Evolutionary conservation across 2,329 filamentous ascomycete species (phyloP).

Genomic region (Diaporthe velutina): DNA sequence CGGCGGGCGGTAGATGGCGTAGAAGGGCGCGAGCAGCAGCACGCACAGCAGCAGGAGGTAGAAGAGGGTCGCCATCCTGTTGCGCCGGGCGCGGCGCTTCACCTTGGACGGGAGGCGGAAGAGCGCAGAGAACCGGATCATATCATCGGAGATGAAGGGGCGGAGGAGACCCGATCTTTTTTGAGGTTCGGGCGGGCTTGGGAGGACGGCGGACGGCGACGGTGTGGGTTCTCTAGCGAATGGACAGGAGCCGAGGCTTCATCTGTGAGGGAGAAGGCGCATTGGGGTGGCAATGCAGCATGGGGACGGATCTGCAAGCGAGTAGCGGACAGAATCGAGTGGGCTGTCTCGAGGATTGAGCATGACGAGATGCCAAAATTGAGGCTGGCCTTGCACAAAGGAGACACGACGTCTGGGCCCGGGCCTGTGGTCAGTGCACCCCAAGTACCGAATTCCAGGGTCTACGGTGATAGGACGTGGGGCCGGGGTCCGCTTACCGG

Average conservation of each 20-base stretch:
- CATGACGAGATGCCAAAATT: not conserved
- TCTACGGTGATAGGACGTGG: not conserved
- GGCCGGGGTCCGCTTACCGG: slow-evolving; percentile 8
- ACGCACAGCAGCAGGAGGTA: slow-evolving; percentile 54
- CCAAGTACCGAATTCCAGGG: slow-evolving; percentile 23
- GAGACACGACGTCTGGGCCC: not conserved
- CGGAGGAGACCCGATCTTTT: not conserved
- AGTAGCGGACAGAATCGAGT: not conserved
- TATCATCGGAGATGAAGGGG: slow-evolving; percentile 38
- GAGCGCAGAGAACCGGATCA: slow-evolving; percentile 54
- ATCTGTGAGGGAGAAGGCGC: slow-evolving; percentile 31
- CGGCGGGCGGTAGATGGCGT: slow-evolving; percentile 86
- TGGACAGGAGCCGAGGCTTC: slow-evolving; percentile 33
- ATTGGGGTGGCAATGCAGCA: slow-evolving; percentile 26
- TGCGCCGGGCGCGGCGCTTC: slow-evolving; percentile 68
- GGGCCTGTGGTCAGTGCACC: slow-evolving; percentile 13
- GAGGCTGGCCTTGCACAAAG: slow-evolving; percentile 15
- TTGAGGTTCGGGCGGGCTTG: not conserved
- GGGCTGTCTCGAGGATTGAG: not conserved
- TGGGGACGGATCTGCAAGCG: not conserved
- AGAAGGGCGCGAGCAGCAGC: slow-evolving; percentile 62
- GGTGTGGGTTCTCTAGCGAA: slow-evolving; percentile 7
- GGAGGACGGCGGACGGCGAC: not conserved
- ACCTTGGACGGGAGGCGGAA: slow-evolving; percentile 69
- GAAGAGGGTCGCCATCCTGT: slow-evolving; percentile 68